phyloP scores from a whole-genome alignment of 805 yeast genomes.

The Candida railenensis region DNA sequence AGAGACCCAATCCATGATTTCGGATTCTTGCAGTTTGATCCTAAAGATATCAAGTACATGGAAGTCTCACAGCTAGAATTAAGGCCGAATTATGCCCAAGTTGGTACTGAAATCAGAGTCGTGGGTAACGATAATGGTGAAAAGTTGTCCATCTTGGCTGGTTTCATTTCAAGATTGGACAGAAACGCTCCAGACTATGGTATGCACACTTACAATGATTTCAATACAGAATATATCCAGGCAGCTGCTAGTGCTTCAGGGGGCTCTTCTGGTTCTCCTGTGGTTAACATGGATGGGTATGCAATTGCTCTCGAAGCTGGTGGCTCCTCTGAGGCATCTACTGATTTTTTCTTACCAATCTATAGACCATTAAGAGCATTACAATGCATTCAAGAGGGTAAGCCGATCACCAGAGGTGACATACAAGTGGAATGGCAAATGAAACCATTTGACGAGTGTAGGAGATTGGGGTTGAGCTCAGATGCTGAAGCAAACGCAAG shows the following conservation, averaged over 20 bases:
- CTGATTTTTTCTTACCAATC: conserved; percentile 88
- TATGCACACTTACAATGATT: conserved; percentile 81
- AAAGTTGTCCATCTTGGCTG: conserved; percentile 82
- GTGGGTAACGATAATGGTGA: conserved; percentile 98
- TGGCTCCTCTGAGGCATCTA: conserved; percentile 86
- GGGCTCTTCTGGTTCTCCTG: conserved; percentile 95
- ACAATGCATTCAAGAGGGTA: conserved; percentile 58
- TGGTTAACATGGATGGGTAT: conserved; percentile 82
- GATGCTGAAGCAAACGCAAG: conserved; percentile 75
- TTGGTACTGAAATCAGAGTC: conserved; percentile 92
- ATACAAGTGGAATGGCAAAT: conserved; percentile 88
- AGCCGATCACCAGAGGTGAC: conserved; percentile 80
- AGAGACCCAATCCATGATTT: conserved; percentile 96
- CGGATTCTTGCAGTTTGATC: conserved; percentile 82
- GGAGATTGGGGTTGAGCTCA: conserved; percentile 75
- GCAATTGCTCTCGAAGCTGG: conserved; percentile 95
- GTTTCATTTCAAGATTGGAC: conserved; percentile 81
- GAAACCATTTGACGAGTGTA: conserved; percentile 87
- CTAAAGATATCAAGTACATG: conserved; percentile 71
- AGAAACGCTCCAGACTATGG: conserved; percentile 96
- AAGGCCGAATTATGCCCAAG: conserved; percentile 79
- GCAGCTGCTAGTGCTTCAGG: conserved; percentile 97
- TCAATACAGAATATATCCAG: conserved; percentile 90
- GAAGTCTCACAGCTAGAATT: conserved; percentile 62
- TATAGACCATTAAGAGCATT: conserved; percentile 82